Percentiles rank a stretch among this genome's conserved stretches.
These are phyloP conservation scores for Porphyrellus cyaneotinctus DNA, from an alignment of 768 basidiomycete species.

Conservation along the genomic window DNA sequence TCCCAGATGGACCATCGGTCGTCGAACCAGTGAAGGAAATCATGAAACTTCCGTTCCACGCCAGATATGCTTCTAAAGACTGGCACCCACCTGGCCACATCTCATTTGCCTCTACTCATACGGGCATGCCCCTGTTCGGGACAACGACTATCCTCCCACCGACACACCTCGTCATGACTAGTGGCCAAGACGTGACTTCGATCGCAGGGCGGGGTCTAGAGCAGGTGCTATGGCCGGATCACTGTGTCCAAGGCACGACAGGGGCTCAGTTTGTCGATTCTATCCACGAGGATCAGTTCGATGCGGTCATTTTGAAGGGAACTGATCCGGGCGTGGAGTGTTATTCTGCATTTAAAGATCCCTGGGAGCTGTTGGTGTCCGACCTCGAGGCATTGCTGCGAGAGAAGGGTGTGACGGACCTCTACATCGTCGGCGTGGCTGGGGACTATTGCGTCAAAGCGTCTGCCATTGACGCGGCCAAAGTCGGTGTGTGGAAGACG, in stretches of 20 bases:
- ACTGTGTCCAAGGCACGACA: constrained; percentile 58
- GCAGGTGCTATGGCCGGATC: constrained; percentile 78
- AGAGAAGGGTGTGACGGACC: constrained; percentile 45
- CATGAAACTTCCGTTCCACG: constrained; percentile 51
- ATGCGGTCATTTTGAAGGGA: constrained; percentile 52
- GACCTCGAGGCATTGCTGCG: constrained; percentile 43
- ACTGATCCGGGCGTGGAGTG: constrained; percentile 59
- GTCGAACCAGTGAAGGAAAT: constrained; percentile 55
- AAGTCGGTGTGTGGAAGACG: constrained; percentile 42
- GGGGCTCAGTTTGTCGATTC: constrained; percentile 62
- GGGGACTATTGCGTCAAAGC: constrained; percentile 75
- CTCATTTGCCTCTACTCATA: constrained; percentile 61
- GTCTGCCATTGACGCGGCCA: constrained; percentile 51
- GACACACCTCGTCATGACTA: constrained; percentile 29
- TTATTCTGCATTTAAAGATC: constrained; percentile 76
- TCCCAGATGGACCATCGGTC: constrained; percentile 55
- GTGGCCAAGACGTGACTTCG: constrained; percentile 13
- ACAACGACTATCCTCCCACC: constrained; percentile 38
- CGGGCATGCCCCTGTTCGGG: constrained; percentile 34
- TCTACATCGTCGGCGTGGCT: constrained; percentile 67
- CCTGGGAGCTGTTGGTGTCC: constrained; percentile 46
- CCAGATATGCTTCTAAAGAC: constrained; percentile 53
- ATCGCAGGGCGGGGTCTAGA: constrained; percentile 29
- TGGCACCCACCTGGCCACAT: constrained; percentile 61
- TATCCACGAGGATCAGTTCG: constrained; percentile 39